These are phyloP conservation scores for Candida pini DNA, from an alignment of 805 yeast genomes.

Conservation along the genomic window DNA sequence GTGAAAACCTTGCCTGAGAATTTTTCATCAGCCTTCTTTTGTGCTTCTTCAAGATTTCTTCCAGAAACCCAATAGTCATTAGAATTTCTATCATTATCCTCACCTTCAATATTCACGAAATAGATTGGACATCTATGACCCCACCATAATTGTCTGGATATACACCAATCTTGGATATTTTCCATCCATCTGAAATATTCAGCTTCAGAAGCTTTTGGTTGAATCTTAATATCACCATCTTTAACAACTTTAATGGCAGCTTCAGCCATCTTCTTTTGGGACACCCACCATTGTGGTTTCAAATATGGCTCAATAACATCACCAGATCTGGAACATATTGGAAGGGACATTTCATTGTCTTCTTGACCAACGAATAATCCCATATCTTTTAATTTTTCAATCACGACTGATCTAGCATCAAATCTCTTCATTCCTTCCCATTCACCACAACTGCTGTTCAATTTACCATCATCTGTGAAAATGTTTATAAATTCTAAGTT, in stretches of 20 bases:
- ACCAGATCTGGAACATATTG: constrained; percentile 92
- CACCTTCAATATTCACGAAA: constrained; percentile 76
- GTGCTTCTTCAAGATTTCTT: constrained; percentile 75
- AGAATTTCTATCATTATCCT: constrained; percentile 53
- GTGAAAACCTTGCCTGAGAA: constrained; percentile 68
- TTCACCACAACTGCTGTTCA: constrained; percentile 91
- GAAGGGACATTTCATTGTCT: constrained; percentile 95
- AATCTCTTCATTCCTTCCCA: constrained; percentile 90
- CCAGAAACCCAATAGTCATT: constrained; percentile 90
- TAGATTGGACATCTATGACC: constrained; percentile 98
- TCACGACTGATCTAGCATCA: constrained; percentile 83
- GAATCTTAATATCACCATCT: constrained; percentile 71
- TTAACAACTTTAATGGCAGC: constrained; percentile 83
- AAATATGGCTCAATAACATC: constrained; percentile 94
- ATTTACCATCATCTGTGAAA: constrained; percentile 83
- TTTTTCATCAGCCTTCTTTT: constrained; percentile 66
- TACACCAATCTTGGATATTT: constrained; percentile 98
- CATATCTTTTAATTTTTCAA: constrained; percentile 67
- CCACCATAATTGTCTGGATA: constrained; percentile 88
- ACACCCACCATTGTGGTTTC: constrained; percentile 99
- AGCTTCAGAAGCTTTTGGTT: constrained; percentile 85
- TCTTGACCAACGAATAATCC: constrained; percentile 78
- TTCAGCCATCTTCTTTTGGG: constrained; percentile 82
- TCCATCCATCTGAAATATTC: constrained; percentile 96
- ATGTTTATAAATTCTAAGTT: constrained; percentile 83